These are phyloP conservation scores for Ustilago nuda DNA, from an alignment of 1,284 basidiomycete genomes.

Conservation along the genomic window DNA sequence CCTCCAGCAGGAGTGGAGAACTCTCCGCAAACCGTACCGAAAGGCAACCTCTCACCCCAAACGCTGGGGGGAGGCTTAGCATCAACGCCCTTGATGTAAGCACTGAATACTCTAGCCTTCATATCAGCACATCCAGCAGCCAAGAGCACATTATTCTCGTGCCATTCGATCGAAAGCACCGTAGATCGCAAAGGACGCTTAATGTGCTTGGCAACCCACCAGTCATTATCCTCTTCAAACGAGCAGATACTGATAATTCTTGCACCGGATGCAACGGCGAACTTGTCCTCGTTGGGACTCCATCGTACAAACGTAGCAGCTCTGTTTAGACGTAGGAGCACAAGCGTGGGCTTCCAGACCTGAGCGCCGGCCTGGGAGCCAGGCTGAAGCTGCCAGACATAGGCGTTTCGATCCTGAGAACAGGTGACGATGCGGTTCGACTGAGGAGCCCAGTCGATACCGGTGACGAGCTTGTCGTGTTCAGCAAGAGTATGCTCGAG, in stretches of 20 bases:
- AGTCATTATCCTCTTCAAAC: slow-evolving; percentile 78
- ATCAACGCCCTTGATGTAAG: slow-evolving; percentile 99
- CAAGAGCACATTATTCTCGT: slow-evolving; percentile 94
- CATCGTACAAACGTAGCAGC: slow-evolving; percentile 95
- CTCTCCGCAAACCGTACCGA: slow-evolving; percentile 97
- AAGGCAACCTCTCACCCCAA: slow-evolving; percentile 97
- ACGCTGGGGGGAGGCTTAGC: slow-evolving; percentile 86
- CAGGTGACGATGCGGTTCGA: slow-evolving; percentile 98
- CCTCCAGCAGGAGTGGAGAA: slow-evolving; percentile 88
- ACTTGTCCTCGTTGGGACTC: slow-evolving; percentile 98
- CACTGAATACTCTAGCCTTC: slow-evolving; percentile 97
- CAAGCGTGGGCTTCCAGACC: slow-evolving; percentile 96
- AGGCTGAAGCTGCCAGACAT: slow-evolving; percentile 90
- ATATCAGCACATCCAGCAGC: slow-evolving; percentile 94
- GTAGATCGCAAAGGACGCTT: slow-evolving; percentile 97
- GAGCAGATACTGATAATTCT: slow-evolving; percentile 69
- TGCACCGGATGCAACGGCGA: slow-evolving; percentile 96
- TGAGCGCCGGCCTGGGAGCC: slow-evolving; percentile 76
- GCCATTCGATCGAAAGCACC: slow-evolving; percentile 94
- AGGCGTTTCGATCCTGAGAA: slow-evolving; percentile 97
- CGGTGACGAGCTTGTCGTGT: slow-evolving; percentile 98
- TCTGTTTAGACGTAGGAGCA: slow-evolving; percentile 91
- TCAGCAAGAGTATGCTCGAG: slow-evolving; percentile 84
- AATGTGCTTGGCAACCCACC: slow-evolving; percentile 98
- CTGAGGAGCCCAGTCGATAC: slow-evolving; percentile 97